Evolutionary conservation across 2,329 filamentous ascomycete genomes (phyloP).

Genomic region (Alternaria infectoria): DNA sequence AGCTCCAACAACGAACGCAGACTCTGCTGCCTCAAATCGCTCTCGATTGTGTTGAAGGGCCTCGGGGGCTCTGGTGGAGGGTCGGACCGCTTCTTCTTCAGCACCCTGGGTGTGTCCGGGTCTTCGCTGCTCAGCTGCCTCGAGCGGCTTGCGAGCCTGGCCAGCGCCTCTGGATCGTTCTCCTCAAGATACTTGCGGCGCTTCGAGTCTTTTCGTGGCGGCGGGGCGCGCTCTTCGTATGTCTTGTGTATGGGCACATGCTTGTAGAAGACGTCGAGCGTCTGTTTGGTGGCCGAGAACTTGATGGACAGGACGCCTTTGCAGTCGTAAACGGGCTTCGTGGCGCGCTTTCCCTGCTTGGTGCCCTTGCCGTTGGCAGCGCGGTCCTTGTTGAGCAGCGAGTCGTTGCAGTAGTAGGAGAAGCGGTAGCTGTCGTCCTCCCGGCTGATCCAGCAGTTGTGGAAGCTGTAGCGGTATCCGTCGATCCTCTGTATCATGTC

Average conservation of each 20-base stretch:
- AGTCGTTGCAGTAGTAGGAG: slow-evolving; percentile 59
- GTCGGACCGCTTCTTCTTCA: slow-evolving; percentile 37
- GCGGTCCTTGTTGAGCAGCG: slow-evolving; percentile 58
- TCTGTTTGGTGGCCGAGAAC: slow-evolving; percentile 52
- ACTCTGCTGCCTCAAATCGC: slow-evolving; percentile 46
- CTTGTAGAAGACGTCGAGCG: slow-evolving; percentile 55
- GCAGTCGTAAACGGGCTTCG: slow-evolving; percentile 58
- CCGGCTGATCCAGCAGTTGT: slow-evolving; percentile 57
- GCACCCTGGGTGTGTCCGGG: slow-evolving; percentile 16
- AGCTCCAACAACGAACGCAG: slow-evolving; percentile 46
- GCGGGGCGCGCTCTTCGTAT: slow-evolving; percentile 53
- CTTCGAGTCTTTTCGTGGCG: slow-evolving; percentile 50
- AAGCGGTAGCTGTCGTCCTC: slow-evolving; percentile 56
- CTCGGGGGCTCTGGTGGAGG: slow-evolving; percentile 26
- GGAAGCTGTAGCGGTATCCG: slow-evolving; percentile 58
- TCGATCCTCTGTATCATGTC: slow-evolving; percentile 53
- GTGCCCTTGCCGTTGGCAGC: slow-evolving; percentile 54
- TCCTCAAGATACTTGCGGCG: slow-evolving; percentile 44
- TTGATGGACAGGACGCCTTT: slow-evolving; percentile 56
- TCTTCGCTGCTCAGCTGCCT: slow-evolving; percentile 29
- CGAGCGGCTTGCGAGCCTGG: slow-evolving; percentile 31
- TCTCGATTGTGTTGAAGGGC: slow-evolving; percentile 43
- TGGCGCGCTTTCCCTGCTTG: slow-evolving; percentile 46
- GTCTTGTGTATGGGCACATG: slow-evolving; percentile 56
- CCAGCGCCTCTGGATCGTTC: slow-evolving; percentile 43